These are phyloP conservation scores for Phialophora expanda DNA, from an alignment of 2,329 filamentous ascomycete genomes.

Conservation along the genomic window DNA sequence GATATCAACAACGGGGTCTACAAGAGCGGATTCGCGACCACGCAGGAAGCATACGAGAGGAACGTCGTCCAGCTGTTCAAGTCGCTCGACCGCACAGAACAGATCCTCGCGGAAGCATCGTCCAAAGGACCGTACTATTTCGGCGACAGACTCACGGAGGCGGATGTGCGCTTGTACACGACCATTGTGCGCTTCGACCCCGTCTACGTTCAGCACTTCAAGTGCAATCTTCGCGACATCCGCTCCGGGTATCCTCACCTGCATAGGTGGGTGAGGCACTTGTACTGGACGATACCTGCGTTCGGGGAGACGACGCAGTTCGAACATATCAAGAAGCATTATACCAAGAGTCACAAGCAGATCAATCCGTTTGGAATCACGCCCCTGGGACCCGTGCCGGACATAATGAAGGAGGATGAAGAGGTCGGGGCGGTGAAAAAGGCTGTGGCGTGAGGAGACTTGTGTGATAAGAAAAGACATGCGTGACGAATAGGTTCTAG, in stretches of 20 bases:
- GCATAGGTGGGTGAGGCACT: constrained; percentile 78
- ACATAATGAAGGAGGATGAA: constrained; percentile 77
- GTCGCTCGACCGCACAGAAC: constrained; percentile 76
- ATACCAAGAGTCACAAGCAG: constrained; percentile 69
- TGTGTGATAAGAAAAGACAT: background rate
- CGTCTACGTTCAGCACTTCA: constrained; percentile 82
- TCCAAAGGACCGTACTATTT: constrained; percentile 70
- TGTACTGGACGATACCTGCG: constrained; percentile 83
- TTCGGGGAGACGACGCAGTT: constrained; percentile 87
- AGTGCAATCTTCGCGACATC: constrained; percentile 84
- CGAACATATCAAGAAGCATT: constrained; percentile 88
- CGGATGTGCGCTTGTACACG: constrained; percentile 76
- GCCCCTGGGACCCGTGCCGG: constrained; percentile 80
- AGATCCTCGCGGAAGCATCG: constrained; percentile 61
- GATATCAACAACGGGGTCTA: constrained; percentile 60
- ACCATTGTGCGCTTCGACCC: constrained; percentile 75
- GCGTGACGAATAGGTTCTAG: background rate
- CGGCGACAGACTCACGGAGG: constrained; percentile 76
- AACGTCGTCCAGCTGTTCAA: constrained; percentile 74
- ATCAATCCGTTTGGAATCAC: constrained; percentile 75
- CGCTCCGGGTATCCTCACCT: constrained; percentile 79
- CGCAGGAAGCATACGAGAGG: constrained; percentile 79
- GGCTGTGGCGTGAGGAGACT: background rate
- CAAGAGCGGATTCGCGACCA: constrained; percentile 78
- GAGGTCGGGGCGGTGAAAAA: constrained; percentile 68